These are phyloP conservation scores for Nymphaea colorata DNA, from an alignment of 164 flowering plant genomes.

Conservation along the genomic window DNA sequence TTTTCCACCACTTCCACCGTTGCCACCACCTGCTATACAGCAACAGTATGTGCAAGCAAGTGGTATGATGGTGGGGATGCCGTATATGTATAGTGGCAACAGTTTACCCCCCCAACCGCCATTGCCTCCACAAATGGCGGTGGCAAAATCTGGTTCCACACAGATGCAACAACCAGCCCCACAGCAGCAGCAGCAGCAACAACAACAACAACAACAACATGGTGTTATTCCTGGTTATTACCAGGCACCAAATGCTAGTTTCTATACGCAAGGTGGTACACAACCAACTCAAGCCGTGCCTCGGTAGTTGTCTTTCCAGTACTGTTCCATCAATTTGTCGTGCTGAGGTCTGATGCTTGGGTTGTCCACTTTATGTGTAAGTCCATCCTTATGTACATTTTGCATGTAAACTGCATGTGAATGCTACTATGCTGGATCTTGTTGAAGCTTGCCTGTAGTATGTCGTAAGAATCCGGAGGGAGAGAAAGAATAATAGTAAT, in stretches of 20 bases:
- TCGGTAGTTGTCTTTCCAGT: too few relatives aligned
- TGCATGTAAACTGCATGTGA: too few relatives aligned
- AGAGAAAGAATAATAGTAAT: too few relatives aligned
- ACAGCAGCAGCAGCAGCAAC: slow-evolving; percentile 17
- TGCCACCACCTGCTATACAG: slow-evolving; percentile 19
- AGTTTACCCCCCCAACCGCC: slow-evolving; percentile 47
- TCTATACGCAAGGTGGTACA: slow-evolving; percentile 34
- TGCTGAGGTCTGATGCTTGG: too few relatives aligned
- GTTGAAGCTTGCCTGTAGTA: too few relatives aligned
- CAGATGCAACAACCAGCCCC: slow-evolving; percentile 37
- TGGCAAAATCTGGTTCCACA: slow-evolving; percentile 26
- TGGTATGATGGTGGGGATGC: slow-evolving; percentile 33
- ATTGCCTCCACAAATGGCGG: slow-evolving; percentile 31
- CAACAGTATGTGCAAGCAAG: slow-evolving; percentile 43
- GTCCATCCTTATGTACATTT: too few relatives aligned
- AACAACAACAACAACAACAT: slow-evolving; percentile 1
- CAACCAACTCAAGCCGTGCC: too few relatives aligned
- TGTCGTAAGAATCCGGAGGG: too few relatives aligned
- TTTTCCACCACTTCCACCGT: slow-evolving; percentile 18
- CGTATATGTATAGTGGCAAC: slow-evolving; percentile 36
- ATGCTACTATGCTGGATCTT: too few relatives aligned
- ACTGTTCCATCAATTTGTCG: too few relatives aligned
- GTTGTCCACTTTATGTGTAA: too few relatives aligned
- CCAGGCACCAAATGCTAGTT: slow-evolving; percentile 31
- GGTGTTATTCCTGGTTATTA: neutral